Evolutionary conservation across 345 rosid species (phyloP), one percentile per base, ranked within the genome.

Genomic region (Viola odorata): DNA sequence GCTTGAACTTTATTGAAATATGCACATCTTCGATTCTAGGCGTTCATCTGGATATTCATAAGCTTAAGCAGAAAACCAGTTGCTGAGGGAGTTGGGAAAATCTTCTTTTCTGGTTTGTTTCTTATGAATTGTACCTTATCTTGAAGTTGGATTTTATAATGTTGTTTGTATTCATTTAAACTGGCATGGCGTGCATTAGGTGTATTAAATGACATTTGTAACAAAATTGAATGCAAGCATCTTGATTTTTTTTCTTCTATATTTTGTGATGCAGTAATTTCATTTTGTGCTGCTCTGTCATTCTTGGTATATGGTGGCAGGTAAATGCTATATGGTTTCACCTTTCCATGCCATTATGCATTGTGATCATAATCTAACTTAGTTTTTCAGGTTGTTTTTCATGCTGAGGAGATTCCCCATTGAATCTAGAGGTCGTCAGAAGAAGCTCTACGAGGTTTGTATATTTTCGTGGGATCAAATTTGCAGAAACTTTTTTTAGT

Each of bases 241-340:
- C 37, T 45, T 44, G 13, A 14, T 45, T 0, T 58, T 5, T 0
- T 17, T 41, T 12, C 50, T 13, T 5, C 53, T 57, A 37, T 2
- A 6, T n/a, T 61, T n/a, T 66, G 40, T 55, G 71, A 39, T 78
- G 76, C 79, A 90, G 97, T 69, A 16, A 71, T 84, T 53, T 90
- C 95, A 12, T 66, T 90, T 42, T 71, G 69, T 17, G 85, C 90
- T 12, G 95, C 97, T 48, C 57, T 85, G 32, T 91, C 88, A 44
- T 90, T 90, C 78, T 60, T 87, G 73, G 53, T 85, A 70, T 90
- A 87, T 54, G 95, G 95, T 56, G 97, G 97, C 61, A 87, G 97
- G 95, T 85, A 69, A 45, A 71, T 44, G 42, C 50, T 4, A 32
- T 10, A 38, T 8, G 32, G 47, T 23, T 65, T 58, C 50, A 12